These are phyloP conservation scores for Trichoderma koningiopsis DNA, from an alignment of 2,329 filamentous ascomycete genomes.

Conservation along the genomic window DNA sequence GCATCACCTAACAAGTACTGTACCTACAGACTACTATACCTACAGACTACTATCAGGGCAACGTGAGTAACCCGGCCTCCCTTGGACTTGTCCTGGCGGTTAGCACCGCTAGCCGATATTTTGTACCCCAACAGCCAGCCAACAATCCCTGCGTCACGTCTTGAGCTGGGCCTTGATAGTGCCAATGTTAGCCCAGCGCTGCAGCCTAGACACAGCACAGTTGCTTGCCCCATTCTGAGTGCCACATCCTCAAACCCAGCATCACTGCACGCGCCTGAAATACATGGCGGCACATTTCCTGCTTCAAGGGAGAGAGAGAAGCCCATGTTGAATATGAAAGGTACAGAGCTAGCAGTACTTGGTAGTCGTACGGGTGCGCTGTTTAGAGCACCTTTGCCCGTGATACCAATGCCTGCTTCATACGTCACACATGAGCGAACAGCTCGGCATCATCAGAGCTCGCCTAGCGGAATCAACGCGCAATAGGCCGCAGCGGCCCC, in stretches of 20 bases:
- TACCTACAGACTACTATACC: neutral
- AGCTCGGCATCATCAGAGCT: constrained; percentile 11
- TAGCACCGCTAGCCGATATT: constrained; percentile 5
- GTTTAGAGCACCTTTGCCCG: neutral
- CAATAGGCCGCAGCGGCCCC: constrained; percentile 31
- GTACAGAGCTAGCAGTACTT: neutral
- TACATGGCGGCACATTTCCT: neutral
- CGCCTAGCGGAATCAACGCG: constrained; percentile 19
- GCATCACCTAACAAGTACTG: neutral
- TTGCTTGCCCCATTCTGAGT: neutral
- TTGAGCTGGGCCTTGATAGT: constrained; percentile 5
- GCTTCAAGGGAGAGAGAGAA: neutral
- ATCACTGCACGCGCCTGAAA: constrained; percentile 1
- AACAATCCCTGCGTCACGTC: constrained; percentile 18
- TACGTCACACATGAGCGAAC: neutral
- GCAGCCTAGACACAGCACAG: neutral
- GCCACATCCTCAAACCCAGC: constrained; percentile 12
- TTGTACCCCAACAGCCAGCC: constrained; percentile 10
- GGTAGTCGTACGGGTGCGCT: neutral
- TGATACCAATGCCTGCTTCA: neutral
- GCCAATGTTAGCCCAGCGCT: constrained; percentile 5
- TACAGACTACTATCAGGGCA: neutral
- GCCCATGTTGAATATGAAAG: neutral
- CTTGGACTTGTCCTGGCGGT: neutral
- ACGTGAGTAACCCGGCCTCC: constrained; percentile 3